Conservation (phyloP, 2,329 filamentous ascomycete species). For the Diplodia seriata region DNA sequence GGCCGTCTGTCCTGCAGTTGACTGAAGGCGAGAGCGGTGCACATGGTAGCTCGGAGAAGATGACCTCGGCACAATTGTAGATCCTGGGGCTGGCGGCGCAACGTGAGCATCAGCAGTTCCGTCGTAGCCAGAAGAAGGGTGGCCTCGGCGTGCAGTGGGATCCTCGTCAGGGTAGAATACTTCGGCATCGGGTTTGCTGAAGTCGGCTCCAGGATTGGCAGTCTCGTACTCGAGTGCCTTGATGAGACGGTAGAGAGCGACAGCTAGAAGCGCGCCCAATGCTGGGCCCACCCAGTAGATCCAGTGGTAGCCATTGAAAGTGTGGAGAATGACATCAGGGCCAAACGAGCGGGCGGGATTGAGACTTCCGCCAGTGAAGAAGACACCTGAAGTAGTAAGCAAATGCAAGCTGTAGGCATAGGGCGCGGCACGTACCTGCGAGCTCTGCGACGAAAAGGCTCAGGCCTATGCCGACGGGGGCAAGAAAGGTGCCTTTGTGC, state of each 20-base stretch:
- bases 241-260: conserved; percentile 58
- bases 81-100: background rate
- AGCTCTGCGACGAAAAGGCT: conserved; percentile 56
- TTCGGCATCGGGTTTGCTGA: conserved; percentile 53
- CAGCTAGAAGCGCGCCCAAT: conserved; percentile 55
- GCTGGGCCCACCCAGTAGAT: conserved; percentile 60
- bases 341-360: conserved; percentile 60
- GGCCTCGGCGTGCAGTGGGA: conserved; percentile 22
- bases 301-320: conserved; percentile 57
- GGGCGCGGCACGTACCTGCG: conserved; percentile 41
- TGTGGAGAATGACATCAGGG: conserved; percentile 53
- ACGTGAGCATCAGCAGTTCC: background rate
- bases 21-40: conserved; percentile 10
- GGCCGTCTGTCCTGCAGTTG: conserved; percentile 7
- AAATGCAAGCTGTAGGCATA: background rate
- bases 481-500: conserved; percentile 49
- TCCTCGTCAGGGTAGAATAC: conserved; percentile 47
- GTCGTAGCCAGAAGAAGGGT: background rate
- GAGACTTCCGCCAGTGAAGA: conserved; percentile 56
- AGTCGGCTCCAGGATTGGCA: conserved; percentile 57
- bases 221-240: conserved; percentile 60
- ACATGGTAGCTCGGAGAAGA: background rate
- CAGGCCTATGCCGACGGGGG: conserved; percentile 53
- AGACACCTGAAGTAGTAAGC: conserved; percentile 46
- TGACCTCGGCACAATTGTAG: background rate